phyloP scores from a whole-genome alignment of 2,329 filamentous ascomycete genomes.

The Microsporum audouinii region DNA sequence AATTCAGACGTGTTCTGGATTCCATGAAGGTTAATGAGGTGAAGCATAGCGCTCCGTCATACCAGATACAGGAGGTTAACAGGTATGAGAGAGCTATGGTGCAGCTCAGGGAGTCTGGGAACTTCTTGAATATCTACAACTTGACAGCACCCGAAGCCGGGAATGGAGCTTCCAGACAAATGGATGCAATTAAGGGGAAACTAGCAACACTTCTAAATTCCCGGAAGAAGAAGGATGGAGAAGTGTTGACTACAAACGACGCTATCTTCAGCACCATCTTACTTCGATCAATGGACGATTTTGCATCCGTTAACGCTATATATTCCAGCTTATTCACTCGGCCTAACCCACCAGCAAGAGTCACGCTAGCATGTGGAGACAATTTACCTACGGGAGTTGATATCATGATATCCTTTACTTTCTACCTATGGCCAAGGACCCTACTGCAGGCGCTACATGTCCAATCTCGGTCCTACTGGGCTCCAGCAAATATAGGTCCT shows the following conservation, averaged over 20 bases:
- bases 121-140: constrained; percentile 28
- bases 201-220: constrained; percentile 14
- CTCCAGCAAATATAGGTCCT: constrained; percentile 91
- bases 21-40: constrained; percentile 8
- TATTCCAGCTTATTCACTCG: constrained; percentile 64
- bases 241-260: constrained; percentile 24
- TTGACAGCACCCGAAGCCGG: constrained; percentile 31
- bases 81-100: background rate
- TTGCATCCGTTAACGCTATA: constrained; percentile 59
- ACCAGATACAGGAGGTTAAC: background rate
- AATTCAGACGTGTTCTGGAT: constrained; percentile 41
- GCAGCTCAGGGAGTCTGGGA: constrained; percentile 6
- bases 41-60: background rate
- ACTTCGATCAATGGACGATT: constrained; percentile 69
- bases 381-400: constrained; percentile 49
- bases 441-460: constrained; percentile 59
- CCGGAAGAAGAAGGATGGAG: background rate
- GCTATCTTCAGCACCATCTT: constrained; percentile 49
- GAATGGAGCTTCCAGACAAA: constrained; percentile 30
- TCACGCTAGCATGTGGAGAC: constrained; percentile 68
- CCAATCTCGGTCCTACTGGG: constrained; percentile 91
- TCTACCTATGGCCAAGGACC: constrained; percentile 28
- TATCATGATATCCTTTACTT: constrained; percentile 48
- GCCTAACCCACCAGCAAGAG: constrained; percentile 73
- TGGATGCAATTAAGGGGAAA: constrained; percentile 24